Base-by-base conservation (phyloP, 139 green algal genomes). In the Volvox africanus region DNA sequence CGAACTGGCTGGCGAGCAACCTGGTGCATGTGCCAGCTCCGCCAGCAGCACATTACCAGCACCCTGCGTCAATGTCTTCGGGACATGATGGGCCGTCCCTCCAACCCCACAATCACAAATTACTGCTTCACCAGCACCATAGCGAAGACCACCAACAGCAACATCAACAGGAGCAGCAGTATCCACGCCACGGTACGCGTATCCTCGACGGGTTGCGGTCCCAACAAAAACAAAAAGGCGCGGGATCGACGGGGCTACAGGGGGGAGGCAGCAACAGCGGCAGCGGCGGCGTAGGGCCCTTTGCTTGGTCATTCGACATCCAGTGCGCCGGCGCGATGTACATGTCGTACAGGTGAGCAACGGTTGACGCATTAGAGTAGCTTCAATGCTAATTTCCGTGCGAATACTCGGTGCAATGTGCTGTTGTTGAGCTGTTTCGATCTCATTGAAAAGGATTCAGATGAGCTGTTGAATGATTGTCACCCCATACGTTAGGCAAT, bases 1-100 rank as follows among this genome's bases (percentile, higher is more conserved):
- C 93, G 37, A 95, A 96, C 85, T 99, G 97, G 97, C 93, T 99
- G 82, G 97, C 93, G 50, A 97, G 90, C 87, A 99, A 95, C 82
- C 83, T 99, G 73, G 35, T 76, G 14, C 88, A 87, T 19, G 17
- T 65, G 62, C 50, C 55, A 16, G 22, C 35, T 35, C 30, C 32
- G 77, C 33, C 77, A 36, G 77, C 77, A 62, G 16, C 77, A 82
- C 77, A 30, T 24, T 50, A 69, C 19, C 37, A 67, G 68, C 11
- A 11, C 24, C 65, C 5, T 30, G 2, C 21, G 11, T 6, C 16
- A 12, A 12, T 16, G 65, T 24, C 21, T 73, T 24, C 37, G 18
- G 17, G 19, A 22, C 77, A 55, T 24, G 12, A 2, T 11, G 36
- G 24, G 26, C 22, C 26, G 30, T 36, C 32, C 76, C 73, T 22